Evolutionary conservation across 305 asterid genomes (phyloP).

Genomic region (Solanum hybrid): DNA sequence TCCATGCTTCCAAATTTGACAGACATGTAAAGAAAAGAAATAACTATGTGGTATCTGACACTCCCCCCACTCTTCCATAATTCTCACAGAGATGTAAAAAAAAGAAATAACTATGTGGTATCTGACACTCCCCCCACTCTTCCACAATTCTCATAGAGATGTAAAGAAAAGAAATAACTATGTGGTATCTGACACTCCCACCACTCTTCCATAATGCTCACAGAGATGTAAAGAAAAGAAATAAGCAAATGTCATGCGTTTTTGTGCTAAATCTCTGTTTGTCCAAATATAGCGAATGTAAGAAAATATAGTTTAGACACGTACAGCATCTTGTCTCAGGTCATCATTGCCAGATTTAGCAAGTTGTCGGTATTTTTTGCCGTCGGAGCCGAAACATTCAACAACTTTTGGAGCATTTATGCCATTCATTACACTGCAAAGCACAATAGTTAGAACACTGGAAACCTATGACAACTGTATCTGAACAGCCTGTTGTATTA

Average conservation of each 20-base stretch:
- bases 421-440: slow-evolving; percentile 89
- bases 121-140: neutral
- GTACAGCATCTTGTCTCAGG: slow-evolving; percentile 98
- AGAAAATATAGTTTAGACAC: slow-evolving; percentile 20
- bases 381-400: slow-evolving; percentile 94
- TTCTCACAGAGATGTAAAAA: neutral
- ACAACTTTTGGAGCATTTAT: slow-evolving; percentile 98
- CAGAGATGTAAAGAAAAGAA: neutral
- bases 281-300: neutral
- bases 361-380: slow-evolving; percentile 79
- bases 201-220: neutral
- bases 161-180: neutral
- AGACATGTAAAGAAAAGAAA: neutral
- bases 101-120: neutral
- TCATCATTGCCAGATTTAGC: slow-evolving; percentile 99
- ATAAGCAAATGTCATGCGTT: neutral
- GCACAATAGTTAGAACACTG: neutral
- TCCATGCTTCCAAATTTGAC: neutral
- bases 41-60: neutral
- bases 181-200: neutral
- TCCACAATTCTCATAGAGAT: neutral
- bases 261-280: neutral
- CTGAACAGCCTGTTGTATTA: neutral
- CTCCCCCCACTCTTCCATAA: neutral
- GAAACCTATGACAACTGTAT: neutral